Base-by-base conservation (phyloP, 2,329 filamentous ascomycete species). In the Calonectria naviculata region DNA sequence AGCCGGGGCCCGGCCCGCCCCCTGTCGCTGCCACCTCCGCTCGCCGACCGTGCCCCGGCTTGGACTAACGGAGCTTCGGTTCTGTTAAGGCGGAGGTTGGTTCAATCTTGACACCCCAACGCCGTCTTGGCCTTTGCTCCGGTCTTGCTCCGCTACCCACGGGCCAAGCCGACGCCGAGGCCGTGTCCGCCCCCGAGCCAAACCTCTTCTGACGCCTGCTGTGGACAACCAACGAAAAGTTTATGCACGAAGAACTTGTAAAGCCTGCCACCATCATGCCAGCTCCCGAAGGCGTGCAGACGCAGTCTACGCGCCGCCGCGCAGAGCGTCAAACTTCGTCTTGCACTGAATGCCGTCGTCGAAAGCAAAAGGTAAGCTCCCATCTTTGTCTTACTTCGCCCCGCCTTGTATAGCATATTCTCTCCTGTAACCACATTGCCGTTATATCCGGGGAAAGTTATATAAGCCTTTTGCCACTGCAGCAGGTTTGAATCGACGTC, bases 271-370 rank as follows among this genome's bases (percentile, higher is more conserved):
- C 49, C 66, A 77, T 54, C 69, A 68, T 74, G 74, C 67, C 76
- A 52, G 65, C 69, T 61, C 49, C 64, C 31, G 74, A 70, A 60
- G 69, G 60, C 62, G 71, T 71, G 65, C 75, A 76, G 62, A 71
- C 65, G 63, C 73, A 78, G 65, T 70, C 70, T 67, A 62, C 72
- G 56, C 75, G 72, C 28, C 75, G 74, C 26, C 74, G 73, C 46
- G 65, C 73, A 21, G 78, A 78, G 46, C 75, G 78, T 17, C 79
- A 79, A 70, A 79, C 80, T 44, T 87, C 85, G 24, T 87, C 86
- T 24, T 89, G 87, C 76, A 84, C 84, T 4, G 87, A 89, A 74
- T 89, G 87, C 67, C 84, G 87, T 56, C 82, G 87, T 70, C 82
- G 87, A 70, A 89, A 89, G 75, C 87, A 89, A 81, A 88, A 86